Conservation (phyloP, 441 rosid species). For the Adansonia gregorii region DNA sequence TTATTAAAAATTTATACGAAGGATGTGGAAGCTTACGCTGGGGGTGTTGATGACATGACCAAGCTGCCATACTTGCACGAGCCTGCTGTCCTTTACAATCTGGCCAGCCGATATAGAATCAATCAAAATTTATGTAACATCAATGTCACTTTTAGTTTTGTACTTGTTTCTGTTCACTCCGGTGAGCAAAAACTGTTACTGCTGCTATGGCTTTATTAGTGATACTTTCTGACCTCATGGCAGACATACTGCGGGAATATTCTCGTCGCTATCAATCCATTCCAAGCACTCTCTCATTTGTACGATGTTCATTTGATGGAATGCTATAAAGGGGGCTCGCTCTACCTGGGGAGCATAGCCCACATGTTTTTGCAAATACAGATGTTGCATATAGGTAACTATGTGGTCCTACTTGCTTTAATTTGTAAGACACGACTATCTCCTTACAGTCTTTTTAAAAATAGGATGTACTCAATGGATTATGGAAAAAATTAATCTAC, state of each 20-base stretch:
- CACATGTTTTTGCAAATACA: constrained; percentile 87
- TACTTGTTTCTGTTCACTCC: too few relatives aligned
- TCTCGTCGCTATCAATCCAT: constrained; percentile 93
- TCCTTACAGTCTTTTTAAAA: not conserved
- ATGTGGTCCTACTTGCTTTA: constrained; percentile 20
- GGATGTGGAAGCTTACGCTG: constrained; percentile 66
- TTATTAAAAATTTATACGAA: constrained; percentile 60
- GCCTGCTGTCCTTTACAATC: constrained; percentile 80
- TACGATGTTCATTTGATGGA: constrained; percentile 64
- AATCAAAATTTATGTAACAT: constrained; percentile 81
- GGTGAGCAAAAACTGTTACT: constrained; percentile 20
- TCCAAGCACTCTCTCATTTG: constrained; percentile 65
- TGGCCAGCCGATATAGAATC: constrained; percentile 60
- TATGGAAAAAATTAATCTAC: not conserved
- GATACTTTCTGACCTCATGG: constrained; percentile 51
- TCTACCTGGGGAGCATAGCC: constrained; percentile 54
- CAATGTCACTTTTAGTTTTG: constrained; percentile 33
- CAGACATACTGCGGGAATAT: constrained; percentile 91
- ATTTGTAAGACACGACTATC: not conserved
- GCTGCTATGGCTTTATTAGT: constrained; percentile 42
- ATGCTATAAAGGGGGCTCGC: constrained; percentile 65
- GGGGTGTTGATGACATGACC: constrained; percentile 95
- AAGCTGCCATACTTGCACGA: constrained; percentile 76
- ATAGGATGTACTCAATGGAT: not conserved
- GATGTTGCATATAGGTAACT: constrained; percentile 78